phyloP scores from a whole-genome alignment of 176 grass and related monocot species.

The Leersia perrieri region DNA sequence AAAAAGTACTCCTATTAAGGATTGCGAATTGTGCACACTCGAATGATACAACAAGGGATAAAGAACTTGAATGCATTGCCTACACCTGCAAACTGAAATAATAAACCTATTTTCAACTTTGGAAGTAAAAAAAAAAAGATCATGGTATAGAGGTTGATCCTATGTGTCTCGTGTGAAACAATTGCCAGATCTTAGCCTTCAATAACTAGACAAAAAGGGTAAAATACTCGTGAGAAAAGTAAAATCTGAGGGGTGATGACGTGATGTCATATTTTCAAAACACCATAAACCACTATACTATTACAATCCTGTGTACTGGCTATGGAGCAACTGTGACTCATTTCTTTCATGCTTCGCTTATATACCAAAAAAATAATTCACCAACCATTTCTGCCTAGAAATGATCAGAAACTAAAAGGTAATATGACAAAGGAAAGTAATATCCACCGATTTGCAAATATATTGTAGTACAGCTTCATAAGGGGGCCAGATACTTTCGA shows the following conservation, averaged over 20 bases:
- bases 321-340: background rate
- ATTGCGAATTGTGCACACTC: background rate
- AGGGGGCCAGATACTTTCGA: background rate
- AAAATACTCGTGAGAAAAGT: background rate
- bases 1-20: background rate
- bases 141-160: background rate
- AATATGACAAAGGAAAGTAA: background rate
- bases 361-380: background rate
- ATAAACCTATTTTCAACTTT: background rate
- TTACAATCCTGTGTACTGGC: background rate
- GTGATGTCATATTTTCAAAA: background rate
- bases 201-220: background rate
- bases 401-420: slow-evolving; percentile 15
- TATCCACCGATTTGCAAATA: background rate
- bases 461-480: background rate
- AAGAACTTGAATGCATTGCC: too few relatives aligned
- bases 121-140: background rate
- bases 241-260: background rate
- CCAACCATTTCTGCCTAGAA: background rate
- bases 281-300: background rate
- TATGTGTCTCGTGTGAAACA: background rate
- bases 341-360: background rate
- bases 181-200: background rate
- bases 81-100: background rate
- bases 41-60: background rate